Percentiles rank a stretch among this genome's conserved stretches.
Conservation (phyloP, 495 filamentous ascomycete species). For the Penicillium cataractarum region DNA sequence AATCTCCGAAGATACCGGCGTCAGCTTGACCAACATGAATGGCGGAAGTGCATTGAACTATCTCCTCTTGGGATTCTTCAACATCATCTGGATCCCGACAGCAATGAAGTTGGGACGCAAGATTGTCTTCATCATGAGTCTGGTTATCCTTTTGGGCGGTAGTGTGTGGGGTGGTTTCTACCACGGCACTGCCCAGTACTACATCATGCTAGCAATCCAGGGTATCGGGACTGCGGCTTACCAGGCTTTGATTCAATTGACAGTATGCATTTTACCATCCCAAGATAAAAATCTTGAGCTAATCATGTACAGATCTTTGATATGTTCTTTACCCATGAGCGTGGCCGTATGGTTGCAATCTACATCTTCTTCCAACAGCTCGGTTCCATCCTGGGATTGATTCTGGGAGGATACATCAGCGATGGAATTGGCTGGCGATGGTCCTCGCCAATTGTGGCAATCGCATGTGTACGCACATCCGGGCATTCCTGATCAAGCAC, state of each 20-base stretch:
- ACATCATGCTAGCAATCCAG: slow-evolving; percentile 27
- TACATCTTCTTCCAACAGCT: slow-evolving; percentile 37
- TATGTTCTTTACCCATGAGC: slow-evolving; percentile 34
- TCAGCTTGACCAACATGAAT: slow-evolving; percentile 37
- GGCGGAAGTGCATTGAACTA: slow-evolving; percentile 37
- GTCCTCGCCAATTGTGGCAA: slow-evolving; percentile 37
- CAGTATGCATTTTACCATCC: slow-evolving; percentile 16
- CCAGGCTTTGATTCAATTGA: slow-evolving; percentile 37
- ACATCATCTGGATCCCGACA: slow-evolving; percentile 40
- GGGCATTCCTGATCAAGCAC: no score
- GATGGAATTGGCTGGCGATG: slow-evolving; percentile 41
- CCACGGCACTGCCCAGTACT: slow-evolving; percentile 30
- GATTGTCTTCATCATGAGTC: slow-evolving; percentile 35
- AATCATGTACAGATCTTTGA: slow-evolving; percentile 31
- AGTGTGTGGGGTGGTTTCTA: slow-evolving; percentile 33
- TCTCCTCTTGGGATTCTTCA: slow-evolving; percentile 39
- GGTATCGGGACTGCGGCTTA: slow-evolving; percentile 38
- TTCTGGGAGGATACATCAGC: slow-evolving; percentile 33
- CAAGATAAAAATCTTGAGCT: neutral
- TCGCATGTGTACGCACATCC: slow-evolving; percentile 34
- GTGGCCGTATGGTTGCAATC: slow-evolving; percentile 31
- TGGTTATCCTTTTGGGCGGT: slow-evolving; percentile 25
- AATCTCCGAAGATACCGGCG: slow-evolving; percentile 33
- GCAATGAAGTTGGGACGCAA: slow-evolving; percentile 41
- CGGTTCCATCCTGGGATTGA: slow-evolving; percentile 33